Base-by-base conservation (phyloP, 1,284 basidiomycete genomes). In the Rugosomyces carneus region DNA sequence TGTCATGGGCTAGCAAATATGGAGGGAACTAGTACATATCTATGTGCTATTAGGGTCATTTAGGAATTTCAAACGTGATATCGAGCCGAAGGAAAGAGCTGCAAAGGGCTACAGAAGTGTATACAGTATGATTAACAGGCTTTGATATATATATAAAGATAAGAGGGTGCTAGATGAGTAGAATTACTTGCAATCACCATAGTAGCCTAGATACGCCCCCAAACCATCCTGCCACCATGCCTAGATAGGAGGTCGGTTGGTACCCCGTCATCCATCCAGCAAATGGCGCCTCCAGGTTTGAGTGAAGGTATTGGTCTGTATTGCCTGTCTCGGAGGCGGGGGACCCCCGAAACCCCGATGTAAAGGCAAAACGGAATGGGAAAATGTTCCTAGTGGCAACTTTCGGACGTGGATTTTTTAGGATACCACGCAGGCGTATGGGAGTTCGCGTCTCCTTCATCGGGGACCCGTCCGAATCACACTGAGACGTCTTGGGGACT, bases 141-240 rank as follows among this genome's bases (percentile, higher is more conserved):
- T n/a, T n/a, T n/a, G n/a, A n/a, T n/a, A n/a, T n/a, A n/a, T n/a
- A n/a, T n/a, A n/a, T n/a, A 26, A 26, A 5, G 24, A 13, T 10
- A 29, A 29, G 9, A 5, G 5, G 27, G 27, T 3, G 27, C 27
- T 29, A 29, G 9, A 29, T 13, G 3, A 3, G 27, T 10, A 10
- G 27, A 29, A 10, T 5, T 26, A 10, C 29, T n/a, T 13, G 32
- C 23, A 32, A 47, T 44, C 43, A 44, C 31, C 36, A 24, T n/a
- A 45, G 15, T 27, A 49, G 34, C 11, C 38, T 27, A 1, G 29
- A 24, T 29, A 50, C 20, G 7, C 36, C 35, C 5, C 40, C 44
- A 15, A 50, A 35, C 38, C 44, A 49, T 24, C 40, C 21, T 10
- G 27, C 29, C 13, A 49, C 18, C 18, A 42, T 19, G 2, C 26